phyloP scores from a whole-genome alignment of 1,139 yeast species.

The Yamadazyma kanchanaburiensis region DNA sequence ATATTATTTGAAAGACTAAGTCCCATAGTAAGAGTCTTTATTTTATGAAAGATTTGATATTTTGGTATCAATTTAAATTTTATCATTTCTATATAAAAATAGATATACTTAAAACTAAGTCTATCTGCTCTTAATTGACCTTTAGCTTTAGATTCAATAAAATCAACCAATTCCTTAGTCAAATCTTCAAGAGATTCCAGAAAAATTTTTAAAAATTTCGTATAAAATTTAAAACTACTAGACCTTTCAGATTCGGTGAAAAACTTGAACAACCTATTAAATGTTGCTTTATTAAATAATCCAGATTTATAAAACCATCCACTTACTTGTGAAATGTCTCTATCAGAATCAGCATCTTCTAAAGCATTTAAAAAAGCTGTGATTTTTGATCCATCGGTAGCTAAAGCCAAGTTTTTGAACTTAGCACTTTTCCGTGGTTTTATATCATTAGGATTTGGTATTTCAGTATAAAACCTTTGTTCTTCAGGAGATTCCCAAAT shows the following conservation, averaged over 20 bases:
- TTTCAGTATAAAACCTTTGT: slow-evolving; percentile 53
- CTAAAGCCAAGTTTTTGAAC: slow-evolving; percentile 4
- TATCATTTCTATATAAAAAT: slow-evolving; percentile 69
- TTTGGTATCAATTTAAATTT: slow-evolving; percentile 76
- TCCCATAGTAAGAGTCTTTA: slow-evolving; percentile 52
- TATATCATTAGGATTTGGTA: slow-evolving; percentile 29
- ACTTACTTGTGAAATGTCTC: slow-evolving; percentile 56
- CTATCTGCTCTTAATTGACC: slow-evolving; percentile 52
- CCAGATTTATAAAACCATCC: slow-evolving; percentile 48
- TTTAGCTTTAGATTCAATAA: slow-evolving; percentile 59
- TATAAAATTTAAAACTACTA: slow-evolving; percentile 46
- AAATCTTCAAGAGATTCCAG: slow-evolving; percentile 47
- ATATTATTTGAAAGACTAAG: slow-evolving; percentile 51
- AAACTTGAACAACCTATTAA: slow-evolving; percentile 55
- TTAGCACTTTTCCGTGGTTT: slow-evolving; percentile 14
- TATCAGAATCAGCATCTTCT: slow-evolving; percentile 42
- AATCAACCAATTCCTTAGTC: slow-evolving; percentile 51
- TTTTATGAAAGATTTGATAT: slow-evolving; percentile 69
- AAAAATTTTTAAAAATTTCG: slow-evolving; percentile 67
- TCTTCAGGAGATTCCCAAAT: slow-evolving; percentile 72
- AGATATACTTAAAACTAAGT: slow-evolving; percentile 54
- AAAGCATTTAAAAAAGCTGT: slow-evolving; percentile 42
- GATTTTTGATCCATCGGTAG: slow-evolving; percentile 42
- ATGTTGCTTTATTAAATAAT: slow-evolving; percentile 73
- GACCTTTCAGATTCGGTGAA: slow-evolving; percentile 49